Evolutionary conservation across 2,329 filamentous ascomycete species (phyloP).

Genomic region (Aspergillus niger): DNA sequence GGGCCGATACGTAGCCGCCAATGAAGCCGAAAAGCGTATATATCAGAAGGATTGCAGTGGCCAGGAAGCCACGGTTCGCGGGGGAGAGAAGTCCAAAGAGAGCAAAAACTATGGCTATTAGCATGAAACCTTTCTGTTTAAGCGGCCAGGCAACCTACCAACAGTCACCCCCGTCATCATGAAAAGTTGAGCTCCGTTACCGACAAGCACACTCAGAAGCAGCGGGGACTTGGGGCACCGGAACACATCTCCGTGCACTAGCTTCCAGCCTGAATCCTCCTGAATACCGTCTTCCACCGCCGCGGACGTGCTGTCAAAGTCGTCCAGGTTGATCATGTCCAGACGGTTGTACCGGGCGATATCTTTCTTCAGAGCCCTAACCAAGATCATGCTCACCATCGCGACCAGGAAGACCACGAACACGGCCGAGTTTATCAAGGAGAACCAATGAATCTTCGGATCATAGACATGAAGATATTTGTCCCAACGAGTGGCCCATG

Average conservation of each 20-base stretch:
- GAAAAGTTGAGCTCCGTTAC: constrained; percentile 93
- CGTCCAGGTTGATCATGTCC: constrained; percentile 86
- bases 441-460: constrained; percentile 99
- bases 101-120: constrained; percentile 65
- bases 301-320: constrained; percentile 75
- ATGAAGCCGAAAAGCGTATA: constrained; percentile 93
- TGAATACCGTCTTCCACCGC: constrained; percentile 86
- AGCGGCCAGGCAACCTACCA: constrained; percentile 37
- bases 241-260: constrained; percentile 97
- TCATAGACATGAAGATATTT: constrained; percentile 98
- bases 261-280: constrained; percentile 97
- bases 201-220: constrained; percentile 81
- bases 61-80: constrained; percentile 90
- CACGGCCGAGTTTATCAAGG: constrained; percentile 90
- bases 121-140: neutral
- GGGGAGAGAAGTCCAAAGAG: constrained; percentile 93
- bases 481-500: constrained; percentile 97
- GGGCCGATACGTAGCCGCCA: constrained; percentile 84
- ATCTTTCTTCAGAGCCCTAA: constrained; percentile 87
- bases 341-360: constrained; percentile 95
- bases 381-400: constrained; percentile 88
- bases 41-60: constrained; percentile 87
- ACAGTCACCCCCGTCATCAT: constrained; percentile 97
- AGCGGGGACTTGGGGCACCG: constrained; percentile 80
- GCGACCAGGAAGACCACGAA: constrained; percentile 90